phyloP scores from a whole-genome alignment of 495 filamentous ascomycete genomes.

The Aspergillus ellipticus region DNA sequence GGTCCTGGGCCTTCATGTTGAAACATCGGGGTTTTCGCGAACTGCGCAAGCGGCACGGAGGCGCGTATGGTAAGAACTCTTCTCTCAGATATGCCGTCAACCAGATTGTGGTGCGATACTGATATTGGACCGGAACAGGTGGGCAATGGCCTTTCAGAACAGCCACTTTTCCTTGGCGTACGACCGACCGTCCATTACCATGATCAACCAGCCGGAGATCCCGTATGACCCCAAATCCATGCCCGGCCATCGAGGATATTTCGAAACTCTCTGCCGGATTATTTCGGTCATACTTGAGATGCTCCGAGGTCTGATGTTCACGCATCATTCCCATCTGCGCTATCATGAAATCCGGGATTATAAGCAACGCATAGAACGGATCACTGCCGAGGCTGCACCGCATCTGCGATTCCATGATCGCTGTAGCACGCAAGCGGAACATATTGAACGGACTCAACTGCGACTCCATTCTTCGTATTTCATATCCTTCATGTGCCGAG shows the following conservation, averaged over 20 bases:
- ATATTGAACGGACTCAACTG: conserved; percentile 53
- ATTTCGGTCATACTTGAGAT: conserved; percentile 53
- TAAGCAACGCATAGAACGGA: conserved; percentile 48
- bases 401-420: conserved; percentile 48
- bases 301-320: conserved; percentile 48
- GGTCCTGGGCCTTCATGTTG: conserved; percentile 55
- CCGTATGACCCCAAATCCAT: conserved; percentile 45
- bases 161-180: conserved; percentile 59
- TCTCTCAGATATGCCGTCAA: neutral
- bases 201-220: conserved; percentile 49
- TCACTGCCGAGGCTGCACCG: conserved; percentile 47
- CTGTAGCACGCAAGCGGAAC: conserved; percentile 46
- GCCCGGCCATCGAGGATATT: conserved; percentile 49
- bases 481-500: conserved; percentile 54
- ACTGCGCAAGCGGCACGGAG: conserved; percentile 33
- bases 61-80: conserved; percentile 36
- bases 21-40: conserved; percentile 42
- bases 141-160: conserved; percentile 60
- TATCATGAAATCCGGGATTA: conserved; percentile 47
- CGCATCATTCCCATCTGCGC: conserved; percentile 34
- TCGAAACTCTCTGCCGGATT: conserved; percentile 53
- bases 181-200: conserved; percentile 54
- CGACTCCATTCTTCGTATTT: conserved; percentile 58
- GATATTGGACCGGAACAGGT: conserved; percentile 26
- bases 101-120: neutral